These are phyloP conservation scores for Vaccinium darrowii DNA, from an alignment of 148 eudicot species.

Conservation along the genomic window DNA sequence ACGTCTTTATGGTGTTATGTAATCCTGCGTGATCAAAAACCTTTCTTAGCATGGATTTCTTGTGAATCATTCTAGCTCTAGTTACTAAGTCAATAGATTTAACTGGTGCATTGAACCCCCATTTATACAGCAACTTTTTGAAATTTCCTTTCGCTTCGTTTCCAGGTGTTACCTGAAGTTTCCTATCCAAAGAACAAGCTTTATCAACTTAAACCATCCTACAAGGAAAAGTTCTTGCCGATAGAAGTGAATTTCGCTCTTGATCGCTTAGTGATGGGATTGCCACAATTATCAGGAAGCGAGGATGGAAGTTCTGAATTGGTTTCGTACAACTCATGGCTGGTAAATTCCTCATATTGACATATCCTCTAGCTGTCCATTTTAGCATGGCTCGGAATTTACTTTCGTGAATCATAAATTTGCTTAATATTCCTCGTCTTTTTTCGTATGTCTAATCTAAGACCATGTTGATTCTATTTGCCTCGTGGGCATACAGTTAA, in stretches of 20 bases:
- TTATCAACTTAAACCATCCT: not conserved
- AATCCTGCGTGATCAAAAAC: not conserved
- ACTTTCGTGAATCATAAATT: not conserved
- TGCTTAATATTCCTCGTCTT: not conserved
- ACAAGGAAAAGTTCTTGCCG: conserved; percentile 4
- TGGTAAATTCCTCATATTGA: conserved; percentile 12
- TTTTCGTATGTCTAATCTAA: not conserved
- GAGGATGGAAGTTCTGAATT: conserved; percentile 10
- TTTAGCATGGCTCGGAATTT: not conserved
- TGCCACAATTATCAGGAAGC: conserved; percentile 22
- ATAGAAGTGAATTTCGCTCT: not conserved
- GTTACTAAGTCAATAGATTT: not conserved
- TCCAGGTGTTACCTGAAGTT: not conserved
- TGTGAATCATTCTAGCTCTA: not conserved
- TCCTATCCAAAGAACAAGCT: not conserved
- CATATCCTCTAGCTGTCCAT: not conserved
- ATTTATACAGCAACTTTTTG: no score
- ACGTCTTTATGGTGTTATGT: not conserved
- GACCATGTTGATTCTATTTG: not conserved
- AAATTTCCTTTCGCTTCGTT: not conserved
- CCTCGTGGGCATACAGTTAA: conserved; percentile 23
- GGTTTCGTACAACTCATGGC: conserved; percentile 19
- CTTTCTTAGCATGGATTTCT: not conserved
- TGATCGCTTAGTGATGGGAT: conserved; percentile 19
- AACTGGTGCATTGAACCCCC: not conserved